Base-by-base conservation (phyloP, 2,329 filamentous ascomycete genomes). In the Ceratocystis diversiconidia region DNA sequence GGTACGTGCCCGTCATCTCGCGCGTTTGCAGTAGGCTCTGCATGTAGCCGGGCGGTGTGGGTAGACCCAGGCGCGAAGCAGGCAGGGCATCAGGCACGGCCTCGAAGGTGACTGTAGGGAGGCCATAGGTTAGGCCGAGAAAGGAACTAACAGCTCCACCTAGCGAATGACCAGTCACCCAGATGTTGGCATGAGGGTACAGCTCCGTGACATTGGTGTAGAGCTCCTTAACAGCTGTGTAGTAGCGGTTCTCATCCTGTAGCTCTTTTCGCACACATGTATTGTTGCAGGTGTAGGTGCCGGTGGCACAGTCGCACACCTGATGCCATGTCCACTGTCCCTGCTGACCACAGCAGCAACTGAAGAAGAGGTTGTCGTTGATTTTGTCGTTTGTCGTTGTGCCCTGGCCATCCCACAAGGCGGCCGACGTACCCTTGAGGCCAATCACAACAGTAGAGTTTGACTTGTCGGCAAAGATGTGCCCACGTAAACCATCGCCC, bases 311-410 rank as follows among this genome's bases (percentile, higher is more conserved):
- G 74, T 96, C 88, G 75, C 94, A 99, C 65, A 96, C 91, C 73
- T 95, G 88, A 68, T 89, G 86, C 87, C 91, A 96, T 17, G 91
- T 85, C 77, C 86, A 91, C 69, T 91, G 90, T 0, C 92, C 91
- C 71, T 95, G 92, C 76, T 96, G 91, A 3, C 85, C 94, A 75
- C 94, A 99, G 75, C 94, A 99, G 77, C 94, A 99, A 73, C 92
- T 95, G 77, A 96, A 96, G 76, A 95, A 96, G 8, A 99, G 80
- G 73, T 99, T 99, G 76, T 99, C 94, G 74, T 97, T 99, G 72
- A 92, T 80, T 77, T 99, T 99, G 77, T 99, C 94, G 70, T 96
- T 96, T 30, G 91, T 95, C 0, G 92, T 97, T 1, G 94, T 97
- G 63, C 92, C 92, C 46, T 92, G 89, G n/a, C 94, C 94, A 74